Conservation (phyloP, 23 red algal genomes). For the Gracilariopsis chorda region DNA sequence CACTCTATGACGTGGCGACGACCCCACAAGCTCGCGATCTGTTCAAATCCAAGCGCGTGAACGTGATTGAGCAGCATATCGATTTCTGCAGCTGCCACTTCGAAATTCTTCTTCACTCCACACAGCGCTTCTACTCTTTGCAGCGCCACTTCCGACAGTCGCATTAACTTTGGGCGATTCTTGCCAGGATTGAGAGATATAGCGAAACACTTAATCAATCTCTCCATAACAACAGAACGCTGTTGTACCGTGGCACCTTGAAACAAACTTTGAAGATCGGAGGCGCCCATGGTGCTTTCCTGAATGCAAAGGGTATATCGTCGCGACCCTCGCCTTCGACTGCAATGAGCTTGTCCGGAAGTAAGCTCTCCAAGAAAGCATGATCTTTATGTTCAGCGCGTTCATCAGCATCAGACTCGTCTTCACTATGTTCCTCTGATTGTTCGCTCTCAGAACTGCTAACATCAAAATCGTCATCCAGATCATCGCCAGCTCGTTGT, state of each 20-base stretch:
- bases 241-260: constrained; percentile 6
- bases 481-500: background rate
- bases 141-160: constrained; percentile 23
- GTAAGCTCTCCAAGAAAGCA: background rate
- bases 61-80: constrained; percentile 54
- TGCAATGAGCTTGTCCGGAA: background rate
- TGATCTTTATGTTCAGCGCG: background rate
- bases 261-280: constrained; percentile 37
- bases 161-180: constrained; percentile 22
- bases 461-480: background rate
- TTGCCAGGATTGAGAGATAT: constrained; percentile 29
- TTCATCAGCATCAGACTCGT: constrained; percentile 4
- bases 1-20: background rate
- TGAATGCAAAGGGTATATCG: constrained; percentile 56
- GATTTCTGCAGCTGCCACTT: constrained; percentile 22
- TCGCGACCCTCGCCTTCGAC: background rate
- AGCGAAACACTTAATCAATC: constrained; percentile 62
- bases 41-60: constrained; percentile 26
- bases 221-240: constrained; percentile 28
- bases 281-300: background rate
- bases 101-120: background rate
- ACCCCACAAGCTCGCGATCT: constrained; percentile 25
- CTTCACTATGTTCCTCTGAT: constrained; percentile 18
- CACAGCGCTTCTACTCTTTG: constrained; percentile 4
- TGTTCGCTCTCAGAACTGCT: background rate